A percentile compares a stretch with the other conserved stretches of the same genome.
phyloP scores from a whole-genome alignment of 768 basidiomycete genomes.

The Boletus subparvulus region DNA sequence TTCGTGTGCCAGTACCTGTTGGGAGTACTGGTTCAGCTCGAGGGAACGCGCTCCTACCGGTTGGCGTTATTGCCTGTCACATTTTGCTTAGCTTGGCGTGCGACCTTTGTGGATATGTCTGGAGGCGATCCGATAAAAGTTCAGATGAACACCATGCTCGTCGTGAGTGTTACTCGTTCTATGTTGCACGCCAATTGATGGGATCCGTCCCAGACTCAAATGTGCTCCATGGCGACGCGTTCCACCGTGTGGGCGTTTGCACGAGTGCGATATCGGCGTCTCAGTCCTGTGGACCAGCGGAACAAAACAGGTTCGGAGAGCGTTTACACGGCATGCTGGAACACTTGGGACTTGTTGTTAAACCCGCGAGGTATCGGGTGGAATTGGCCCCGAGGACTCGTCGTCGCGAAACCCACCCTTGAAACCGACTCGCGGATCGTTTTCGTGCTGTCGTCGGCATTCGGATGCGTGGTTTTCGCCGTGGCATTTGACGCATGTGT shows the following conservation, averaged over 20 bases:
- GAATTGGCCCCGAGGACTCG: conserved; percentile 25
- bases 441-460: conserved; percentile 12
- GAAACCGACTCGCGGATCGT: conserved; percentile 7
- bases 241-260: conserved; percentile 21
- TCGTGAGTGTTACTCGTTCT: conserved; percentile 15
- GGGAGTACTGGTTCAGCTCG: conserved; percentile 53
- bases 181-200: neutral
- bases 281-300: neutral
- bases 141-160: conserved; percentile 16
- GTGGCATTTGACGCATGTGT: conserved; percentile 18
- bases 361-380: conserved; percentile 29
- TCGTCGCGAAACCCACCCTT: conserved; percentile 11
- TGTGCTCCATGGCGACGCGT: conserved; percentile 17
- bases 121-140: conserved; percentile 12
- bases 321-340: conserved; percentile 22
- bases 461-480: neutral
- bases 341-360: conserved; percentile 27
- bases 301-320: neutral
- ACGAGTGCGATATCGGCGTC: conserved; percentile 15
- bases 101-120: conserved; percentile 27
- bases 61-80: conserved; percentile 49
- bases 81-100: conserved; percentile 45
- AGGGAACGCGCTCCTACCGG: conserved; percentile 41
- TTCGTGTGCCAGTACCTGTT: conserved; percentile 49
- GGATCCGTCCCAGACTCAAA: conserved; percentile 8